Conservation (phyloP, 2,329 filamentous ascomycete genomes). For the Neofusicoccum parvum region DNA sequence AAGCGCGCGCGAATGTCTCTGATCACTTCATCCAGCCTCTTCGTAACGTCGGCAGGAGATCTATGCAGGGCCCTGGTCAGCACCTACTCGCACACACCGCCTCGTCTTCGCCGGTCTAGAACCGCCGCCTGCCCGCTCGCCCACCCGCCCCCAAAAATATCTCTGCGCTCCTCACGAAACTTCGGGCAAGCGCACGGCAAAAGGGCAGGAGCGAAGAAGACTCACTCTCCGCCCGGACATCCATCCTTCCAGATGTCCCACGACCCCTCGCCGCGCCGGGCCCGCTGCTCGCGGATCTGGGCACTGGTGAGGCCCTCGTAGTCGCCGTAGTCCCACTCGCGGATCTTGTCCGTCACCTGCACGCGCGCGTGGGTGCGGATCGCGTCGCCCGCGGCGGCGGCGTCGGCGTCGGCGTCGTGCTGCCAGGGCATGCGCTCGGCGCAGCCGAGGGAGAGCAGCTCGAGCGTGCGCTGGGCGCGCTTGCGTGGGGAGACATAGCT, state of each 20-base stretch:
- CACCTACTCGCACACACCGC: conserved; percentile 25
- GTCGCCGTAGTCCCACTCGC: conserved; percentile 65
- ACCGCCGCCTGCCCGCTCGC: too few species aligned
- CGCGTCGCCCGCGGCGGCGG: conserved; percentile 20
- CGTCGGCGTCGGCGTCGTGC: background rate
- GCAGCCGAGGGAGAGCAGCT: conserved; percentile 77
- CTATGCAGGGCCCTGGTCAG: background rate
- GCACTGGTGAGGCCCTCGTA: conserved; percentile 60
- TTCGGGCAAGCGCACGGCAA: too few species aligned
- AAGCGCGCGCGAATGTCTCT: conserved; percentile 63
- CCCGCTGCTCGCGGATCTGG: conserved; percentile 53
- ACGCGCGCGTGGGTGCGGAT: conserved; percentile 42
- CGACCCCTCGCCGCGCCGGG: conserved; percentile 47
- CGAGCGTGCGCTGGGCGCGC: conserved; percentile 86
- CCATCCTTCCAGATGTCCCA: conserved; percentile 91
- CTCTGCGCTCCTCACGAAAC: too few species aligned
- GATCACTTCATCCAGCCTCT: conserved; percentile 75
- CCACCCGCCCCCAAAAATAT: too few species aligned
- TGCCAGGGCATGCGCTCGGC: conserved; percentile 71
- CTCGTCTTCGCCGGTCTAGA: conserved; percentile 35
- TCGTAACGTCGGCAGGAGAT: conserved; percentile 68
- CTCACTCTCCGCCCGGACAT: conserved; percentile 76
- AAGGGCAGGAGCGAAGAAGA: background rate
- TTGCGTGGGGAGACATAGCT: conserved; percentile 83
- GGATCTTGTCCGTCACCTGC: conserved; percentile 53